Percentiles rank a stretch among this genome's conserved stretches.
These are phyloP conservation scores for Erodium chrysanthum DNA, from an alignment of 441 rosid genomes.

Conservation along the genomic window DNA sequence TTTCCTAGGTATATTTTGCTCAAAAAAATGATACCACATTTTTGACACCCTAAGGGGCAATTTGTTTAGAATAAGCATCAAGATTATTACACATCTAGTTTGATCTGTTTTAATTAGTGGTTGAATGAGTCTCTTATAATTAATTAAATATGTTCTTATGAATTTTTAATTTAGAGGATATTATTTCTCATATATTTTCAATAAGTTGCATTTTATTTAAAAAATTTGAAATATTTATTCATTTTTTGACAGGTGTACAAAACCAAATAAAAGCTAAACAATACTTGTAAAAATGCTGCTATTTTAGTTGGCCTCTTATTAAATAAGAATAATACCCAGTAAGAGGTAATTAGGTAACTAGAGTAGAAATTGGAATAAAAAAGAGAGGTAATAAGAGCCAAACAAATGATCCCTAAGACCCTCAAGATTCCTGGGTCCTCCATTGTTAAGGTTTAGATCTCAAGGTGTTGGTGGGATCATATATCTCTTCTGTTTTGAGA, in stretches of 20 bases:
- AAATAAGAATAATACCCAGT: background rate
- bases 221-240: too few relatives aligned
- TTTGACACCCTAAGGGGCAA: background rate
- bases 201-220: background rate
- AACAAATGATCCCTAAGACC: background rate
- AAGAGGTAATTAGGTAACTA: background rate
- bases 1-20: background rate
- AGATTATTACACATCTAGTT: background rate
- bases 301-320: background rate
- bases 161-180: background rate
- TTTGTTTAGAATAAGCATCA: background rate
- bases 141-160: background rate
- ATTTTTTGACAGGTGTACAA: background rate
- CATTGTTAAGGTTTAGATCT: background rate
- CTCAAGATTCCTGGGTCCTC: background rate
- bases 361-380: too few relatives aligned
- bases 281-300: background rate
- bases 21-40: background rate
- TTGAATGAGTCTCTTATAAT: background rate
- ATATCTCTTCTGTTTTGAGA: background rate
- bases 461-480: background rate
- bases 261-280: background rate
- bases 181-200: background rate
- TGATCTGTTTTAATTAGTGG: background rate
- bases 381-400: background rate